Conservation (phyloP, 768 basidiomycete species). For the Naganishia onofrii region DNA sequence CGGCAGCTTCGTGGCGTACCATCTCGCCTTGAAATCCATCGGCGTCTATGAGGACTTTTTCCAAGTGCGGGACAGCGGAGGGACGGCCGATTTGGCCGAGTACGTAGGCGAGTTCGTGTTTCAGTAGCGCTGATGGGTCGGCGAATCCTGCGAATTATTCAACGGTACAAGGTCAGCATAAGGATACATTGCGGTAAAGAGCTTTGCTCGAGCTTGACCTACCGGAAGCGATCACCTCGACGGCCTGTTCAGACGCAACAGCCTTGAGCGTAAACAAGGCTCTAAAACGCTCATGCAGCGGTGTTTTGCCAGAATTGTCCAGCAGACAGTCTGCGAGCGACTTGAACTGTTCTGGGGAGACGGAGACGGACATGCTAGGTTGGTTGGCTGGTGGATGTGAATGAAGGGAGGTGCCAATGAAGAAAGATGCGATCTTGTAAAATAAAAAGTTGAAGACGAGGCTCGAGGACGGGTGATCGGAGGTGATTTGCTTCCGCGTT, state of each 20-base stretch:
- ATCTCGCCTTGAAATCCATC: conserved; percentile 66
- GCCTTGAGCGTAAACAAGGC: conserved; percentile 90
- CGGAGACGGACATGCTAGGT: conserved; percentile 46
- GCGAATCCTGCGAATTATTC: conserved; percentile 62
- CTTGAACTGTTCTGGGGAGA: conserved; percentile 59
- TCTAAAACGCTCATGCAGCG: conserved; percentile 82
- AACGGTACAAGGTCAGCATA: too few species aligned
- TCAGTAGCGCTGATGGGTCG: conserved; percentile 83
- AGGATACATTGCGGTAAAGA: too few species aligned
- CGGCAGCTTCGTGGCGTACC: conserved; percentile 99
- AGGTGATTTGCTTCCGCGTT: neutral
- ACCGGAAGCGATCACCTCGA: conserved; percentile 84
- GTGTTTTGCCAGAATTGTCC: conserved; percentile 67
- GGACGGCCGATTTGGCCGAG: conserved; percentile 81
- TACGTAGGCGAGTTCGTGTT: conserved; percentile 96
- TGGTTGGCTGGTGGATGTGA: neutral
- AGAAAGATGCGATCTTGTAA: neutral
- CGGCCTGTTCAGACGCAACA: conserved; percentile 66
- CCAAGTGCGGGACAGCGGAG: conserved; percentile 73
- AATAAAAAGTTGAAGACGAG: conserved; percentile 6
- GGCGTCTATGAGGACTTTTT: conserved; percentile 72
- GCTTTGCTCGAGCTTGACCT: conserved; percentile 23
- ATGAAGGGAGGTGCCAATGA: too few species aligned
- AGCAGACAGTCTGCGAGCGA: conserved; percentile 73
- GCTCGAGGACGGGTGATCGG: neutral